Conservation (phyloP, 2,329 filamentous ascomycete species). For the Fusarium heterosporum region DNA sequence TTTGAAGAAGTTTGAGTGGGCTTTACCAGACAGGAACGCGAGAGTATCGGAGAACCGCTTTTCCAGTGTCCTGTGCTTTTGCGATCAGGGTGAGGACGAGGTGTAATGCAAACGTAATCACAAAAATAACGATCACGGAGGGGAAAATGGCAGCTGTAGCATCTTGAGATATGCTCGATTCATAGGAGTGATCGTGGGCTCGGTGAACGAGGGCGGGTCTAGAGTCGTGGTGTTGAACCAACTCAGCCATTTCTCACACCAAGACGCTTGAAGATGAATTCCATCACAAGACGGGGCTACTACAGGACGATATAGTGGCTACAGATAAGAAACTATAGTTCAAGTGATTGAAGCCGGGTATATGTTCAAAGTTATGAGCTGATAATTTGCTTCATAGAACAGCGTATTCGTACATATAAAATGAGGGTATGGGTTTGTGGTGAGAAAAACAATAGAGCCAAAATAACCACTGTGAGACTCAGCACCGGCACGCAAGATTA, state of each 20-base stretch:
- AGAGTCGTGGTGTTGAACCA: neutral
- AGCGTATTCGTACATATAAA: neutral
- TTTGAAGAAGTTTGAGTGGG: slow-evolving; percentile 6
- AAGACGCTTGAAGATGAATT: neutral
- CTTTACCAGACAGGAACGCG: neutral
- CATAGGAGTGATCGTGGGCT: neutral
- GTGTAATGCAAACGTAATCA: neutral
- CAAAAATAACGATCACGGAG: neutral
- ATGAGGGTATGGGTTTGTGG: neutral
- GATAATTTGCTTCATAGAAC: neutral
- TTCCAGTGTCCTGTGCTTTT: neutral
- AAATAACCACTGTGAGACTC: neutral
- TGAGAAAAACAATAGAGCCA: no score
- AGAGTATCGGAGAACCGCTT: neutral
- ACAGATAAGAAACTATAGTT: slow-evolving; percentile 21
- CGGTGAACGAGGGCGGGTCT: neutral
- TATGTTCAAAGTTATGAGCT: neutral
- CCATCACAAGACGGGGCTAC: neutral
- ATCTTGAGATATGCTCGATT: neutral
- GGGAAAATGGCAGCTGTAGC: neutral
- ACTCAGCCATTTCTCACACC: neutral
- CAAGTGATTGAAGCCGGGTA: slow-evolving; percentile 3
- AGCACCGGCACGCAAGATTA: no score
- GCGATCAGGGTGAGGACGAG: neutral
- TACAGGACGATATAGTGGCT: slow-evolving; percentile 13